A percentile compares a stretch with the other conserved stretches of the same genome.
These are phyloP conservation scores for Ophioceras dolichostomum DNA, from an alignment of 2,329 filamentous ascomycete species.

Conservation along the genomic window DNA sequence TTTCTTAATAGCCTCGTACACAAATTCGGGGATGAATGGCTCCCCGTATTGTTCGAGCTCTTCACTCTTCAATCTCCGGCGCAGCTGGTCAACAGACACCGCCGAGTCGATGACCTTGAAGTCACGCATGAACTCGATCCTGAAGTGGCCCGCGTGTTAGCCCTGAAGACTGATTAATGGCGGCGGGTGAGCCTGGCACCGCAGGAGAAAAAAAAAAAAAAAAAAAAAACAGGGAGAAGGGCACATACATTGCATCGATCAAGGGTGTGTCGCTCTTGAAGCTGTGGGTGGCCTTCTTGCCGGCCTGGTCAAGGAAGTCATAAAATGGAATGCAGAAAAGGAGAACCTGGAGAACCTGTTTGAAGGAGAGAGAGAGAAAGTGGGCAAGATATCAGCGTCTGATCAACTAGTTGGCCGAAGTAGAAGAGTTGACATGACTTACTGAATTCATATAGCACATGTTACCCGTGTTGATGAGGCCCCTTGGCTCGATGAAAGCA, in stretches of 20 bases:
- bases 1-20: slow-evolving; percentile 84
- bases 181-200: no score
- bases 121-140: slow-evolving; percentile 93
- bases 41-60: slow-evolving; percentile 88
- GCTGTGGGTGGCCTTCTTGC: slow-evolving; percentile 72
- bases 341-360: slow-evolving; percentile 83
- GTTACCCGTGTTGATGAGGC: slow-evolving; percentile 92
- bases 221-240: neutral
- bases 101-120: slow-evolving; percentile 80
- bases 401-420: no score
- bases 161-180: no score
- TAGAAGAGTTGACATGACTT: slow-evolving; percentile 23
- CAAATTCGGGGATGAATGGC: slow-evolving; percentile 83
- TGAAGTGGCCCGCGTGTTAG: no score
- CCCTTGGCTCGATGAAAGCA: slow-evolving; percentile 80
- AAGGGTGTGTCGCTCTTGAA: slow-evolving; percentile 94
- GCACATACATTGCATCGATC: slow-evolving; percentile 77
- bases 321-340: slow-evolving; percentile 93
- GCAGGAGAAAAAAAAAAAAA: neutral
- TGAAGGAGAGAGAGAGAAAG: neutral
- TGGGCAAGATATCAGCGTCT: no score
- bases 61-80: slow-evolving; percentile 61
- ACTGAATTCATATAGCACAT: slow-evolving; percentile 99
- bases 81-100: slow-evolving; percentile 59
- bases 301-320: slow-evolving; percentile 78